These are phyloP conservation scores for Elymus sibiricus DNA, from an alignment of 176 grass and related monocot species.

Conservation along the genomic window DNA sequence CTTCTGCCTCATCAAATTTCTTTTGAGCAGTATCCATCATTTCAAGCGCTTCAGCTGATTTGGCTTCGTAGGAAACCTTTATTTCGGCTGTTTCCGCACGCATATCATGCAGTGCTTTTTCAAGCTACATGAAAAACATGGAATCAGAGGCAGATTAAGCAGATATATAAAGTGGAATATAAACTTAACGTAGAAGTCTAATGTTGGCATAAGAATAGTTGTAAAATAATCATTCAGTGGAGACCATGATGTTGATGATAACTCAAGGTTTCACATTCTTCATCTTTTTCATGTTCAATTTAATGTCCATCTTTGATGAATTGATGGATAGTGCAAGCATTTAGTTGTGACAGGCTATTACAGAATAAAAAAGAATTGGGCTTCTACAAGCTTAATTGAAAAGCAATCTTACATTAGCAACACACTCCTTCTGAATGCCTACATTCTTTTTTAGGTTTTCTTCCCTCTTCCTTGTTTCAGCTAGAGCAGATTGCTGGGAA, in stretches of 20 bases:
- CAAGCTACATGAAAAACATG: constrained; percentile 60
- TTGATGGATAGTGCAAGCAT: not conserved
- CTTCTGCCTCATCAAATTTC: constrained; percentile 76
- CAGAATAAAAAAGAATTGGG: not conserved
- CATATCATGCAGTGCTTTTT: constrained; percentile 82
- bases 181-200: not conserved
- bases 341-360: not conserved
- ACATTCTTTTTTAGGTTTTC: constrained; percentile 69
- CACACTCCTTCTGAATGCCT: constrained; percentile 73
- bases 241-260: not conserved
- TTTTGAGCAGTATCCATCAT: constrained; percentile 63
- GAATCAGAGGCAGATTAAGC: constrained; percentile 22
- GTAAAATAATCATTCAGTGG: not conserved
- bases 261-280: not conserved
- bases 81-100: constrained; percentile 70
- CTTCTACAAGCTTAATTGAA: not conserved
- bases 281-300: not conserved
- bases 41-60: constrained; percentile 50
- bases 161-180: not conserved
- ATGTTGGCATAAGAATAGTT: not conserved
- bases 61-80: constrained; percentile 79
- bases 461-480: constrained; percentile 70
- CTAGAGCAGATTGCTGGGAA: constrained; percentile 50
- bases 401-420: constrained; percentile 58
- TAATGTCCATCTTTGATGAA: not conserved